These are phyloP conservation scores for Psilocybe cubensis DNA, from an alignment of 768 basidiomycete genomes.

Conservation along the genomic window DNA sequence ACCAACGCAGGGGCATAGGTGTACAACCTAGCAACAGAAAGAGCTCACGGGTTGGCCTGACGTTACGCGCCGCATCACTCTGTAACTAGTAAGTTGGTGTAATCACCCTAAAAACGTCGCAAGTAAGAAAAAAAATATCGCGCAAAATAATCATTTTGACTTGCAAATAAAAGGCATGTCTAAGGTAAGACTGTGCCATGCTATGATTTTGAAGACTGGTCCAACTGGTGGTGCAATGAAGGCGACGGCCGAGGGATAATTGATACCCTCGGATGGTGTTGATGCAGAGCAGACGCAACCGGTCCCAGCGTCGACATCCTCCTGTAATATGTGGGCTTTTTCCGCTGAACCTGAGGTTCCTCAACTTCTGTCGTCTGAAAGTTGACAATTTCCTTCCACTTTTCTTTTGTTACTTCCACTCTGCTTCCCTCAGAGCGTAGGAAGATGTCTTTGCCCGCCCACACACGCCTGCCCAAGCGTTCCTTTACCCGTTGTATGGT, in stretches of 20 bases:
- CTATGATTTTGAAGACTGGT: conserved; percentile 1
- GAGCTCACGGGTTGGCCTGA: neutral
- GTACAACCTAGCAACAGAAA: neutral
- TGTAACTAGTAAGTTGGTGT: neutral
- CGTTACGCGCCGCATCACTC: neutral
- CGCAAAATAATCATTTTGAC: neutral
- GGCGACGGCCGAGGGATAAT: neutral
- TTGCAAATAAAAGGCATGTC: neutral
- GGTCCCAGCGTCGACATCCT: conserved; percentile 14
- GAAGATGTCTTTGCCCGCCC: conserved; percentile 62
- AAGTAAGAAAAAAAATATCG: neutral
- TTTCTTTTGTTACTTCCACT: conserved; percentile 38
- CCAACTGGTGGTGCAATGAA: neutral
- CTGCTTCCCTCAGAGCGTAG: conserved; percentile 35
- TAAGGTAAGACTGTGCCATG: neutral
- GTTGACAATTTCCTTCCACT: conserved; percentile 56
- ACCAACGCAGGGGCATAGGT: neutral
- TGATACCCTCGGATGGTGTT: neutral
- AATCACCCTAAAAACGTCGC: neutral
- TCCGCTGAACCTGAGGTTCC: neutral
- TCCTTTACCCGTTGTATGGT: conserved; percentile 70
- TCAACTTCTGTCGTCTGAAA: conserved; percentile 35
- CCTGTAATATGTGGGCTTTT: neutral
- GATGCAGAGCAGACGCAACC: neutral
- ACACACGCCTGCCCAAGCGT: conserved; percentile 77